Evolutionary conservation across 495 filamentous ascomycete species (phyloP), one percentile per base, ranked within the genome.

Genomic region (Neurospora cerealis): DNA sequence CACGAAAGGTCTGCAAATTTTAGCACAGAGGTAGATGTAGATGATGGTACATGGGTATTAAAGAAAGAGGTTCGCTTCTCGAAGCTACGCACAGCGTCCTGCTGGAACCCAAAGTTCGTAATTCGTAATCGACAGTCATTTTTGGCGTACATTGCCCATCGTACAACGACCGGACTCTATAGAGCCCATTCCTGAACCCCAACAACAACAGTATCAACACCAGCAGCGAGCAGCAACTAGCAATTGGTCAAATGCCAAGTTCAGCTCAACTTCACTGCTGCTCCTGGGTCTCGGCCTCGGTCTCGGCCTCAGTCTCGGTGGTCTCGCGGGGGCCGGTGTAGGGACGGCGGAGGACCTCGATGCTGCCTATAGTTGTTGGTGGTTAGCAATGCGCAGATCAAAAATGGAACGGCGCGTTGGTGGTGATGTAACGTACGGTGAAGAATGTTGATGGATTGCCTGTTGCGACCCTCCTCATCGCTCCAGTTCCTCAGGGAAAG

Each of bases 391-490:
- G 41, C 71, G 70, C 48, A 37, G n/a, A 32, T 37, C 62, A 54
- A 62, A 46, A 7, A 17, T 36, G 71, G 13, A 15, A 34, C 10
- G 28, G 42, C 17, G 54, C 39, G 41, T 28, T 40, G 69, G 41
- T n/a, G 73, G 28, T 11, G 37, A 37, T 32, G 24, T 32, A 15
- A 85, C 93, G 77, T 87, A 96, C 93, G 88, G 81, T 95, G 91
- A 36, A 89, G 80, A 76, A 97, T 85, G 81, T 84, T 93, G 74
- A 96, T 76, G 46, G 77, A 48, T 17, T 80, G 82, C 60, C 85
- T 83, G 69, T 80, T 82, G 79, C 88, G 88, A 77, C 92, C 92
- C 21, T 94, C 91, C 21, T 79, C 79, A 74, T 91, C 90, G 42
- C 88, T 85, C 74, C 86, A 94, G 21, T 75, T 80, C 71, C 84